Base-by-base conservation (phyloP, 345 rosid species). In the Gossypium thurberi region DNA sequence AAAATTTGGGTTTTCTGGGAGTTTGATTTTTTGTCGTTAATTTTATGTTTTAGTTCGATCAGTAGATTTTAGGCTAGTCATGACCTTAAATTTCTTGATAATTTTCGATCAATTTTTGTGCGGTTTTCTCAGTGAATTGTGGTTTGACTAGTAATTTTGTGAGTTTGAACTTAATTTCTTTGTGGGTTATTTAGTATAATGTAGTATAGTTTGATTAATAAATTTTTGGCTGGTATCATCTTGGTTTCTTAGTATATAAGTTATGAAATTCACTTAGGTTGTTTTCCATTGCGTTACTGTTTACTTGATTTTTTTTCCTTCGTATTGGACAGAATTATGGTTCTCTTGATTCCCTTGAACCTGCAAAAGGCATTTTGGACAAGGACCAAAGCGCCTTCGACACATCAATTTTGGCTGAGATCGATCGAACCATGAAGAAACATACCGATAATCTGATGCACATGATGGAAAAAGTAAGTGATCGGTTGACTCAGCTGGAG, bases 401-500 rank as follows among this genome's bases (percentile, higher is more conserved):
- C 64, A 65, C 80, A 1, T 64, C 78, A 12, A 65, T 87, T 42
- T 58, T 91, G 59, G 81, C 91, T 65, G 94, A 84, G 80, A 84
- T 94, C 8, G 98, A 94, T 83, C 82, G 64, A 67, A 78, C 83
- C 15, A 85, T 94, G 86, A 91, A 90, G 87, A 89, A 81, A 62
- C 85, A 91, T 81, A 68, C 78, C 65, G 97, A 91, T 79, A 84
- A 79, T 74, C 74, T 91, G 88, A 57, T 88, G 72, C 87, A 88
- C 75, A 88, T 71, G 8, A 71, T 90, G 78, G 93, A 91, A 77
- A 87, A 85, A 74, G 86, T 91, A 53, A 85, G 92, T 77, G 87
- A 93, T 15, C 90, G 93, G 6, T 78, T 94, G 37, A 88, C 92
- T 1, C 98, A 91, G 75, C 80, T 94, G 81, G 97, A 94, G 81